Evolutionary conservation across 805 yeast genomes (phyloP), one percentile per base, ranked within the genome.

Genomic region (Blastobotrys parvus): DNA sequence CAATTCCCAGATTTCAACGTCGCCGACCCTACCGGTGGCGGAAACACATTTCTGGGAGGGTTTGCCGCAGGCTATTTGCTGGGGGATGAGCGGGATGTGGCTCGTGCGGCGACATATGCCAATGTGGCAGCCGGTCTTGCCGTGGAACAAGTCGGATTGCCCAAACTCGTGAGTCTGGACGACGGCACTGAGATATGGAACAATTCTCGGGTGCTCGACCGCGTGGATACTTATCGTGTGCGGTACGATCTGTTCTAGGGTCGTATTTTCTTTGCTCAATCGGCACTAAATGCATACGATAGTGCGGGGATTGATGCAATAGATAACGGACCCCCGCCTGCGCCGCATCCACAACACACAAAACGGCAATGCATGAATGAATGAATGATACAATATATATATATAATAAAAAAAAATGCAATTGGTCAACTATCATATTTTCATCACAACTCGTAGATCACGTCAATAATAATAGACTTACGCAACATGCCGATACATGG

Each of bases 1-100:
- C 7, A 8, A 25, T n/a, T 13, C 19, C 10, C 41, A 11, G 49
- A 52, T 7, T 52, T 55, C 3, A 59, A 60, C 38, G 88, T 88
- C 0, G 67, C 83, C 1, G 97, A 89, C 60, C 94, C 96, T 2
- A 89, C 97, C 0, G 97, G 97, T 0, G 95, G 94, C 15, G 97
- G 97, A 0, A 94, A 89, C 56, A 72, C 95, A 0, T 88, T 82
- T 57, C 75, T 86, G 41, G 97, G 96, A 1, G 94, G 84, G 0
- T 74, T 87, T 43, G 74, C 80, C 7, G 64, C 80, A 1, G 92
- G 79, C 0, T 76, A 72, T 49, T 64, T 73, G 1, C 30, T 41
- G 10, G 38, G 35, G 8, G 25, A 41, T 4, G n/a, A n/a, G 15
- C 10, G 7, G 3, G 40, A 40, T 62, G 76, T 49, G 33, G 62